Evolutionary conservation across 345 rosid genomes (phyloP).

Genomic region (Citrus hindsii): DNA sequence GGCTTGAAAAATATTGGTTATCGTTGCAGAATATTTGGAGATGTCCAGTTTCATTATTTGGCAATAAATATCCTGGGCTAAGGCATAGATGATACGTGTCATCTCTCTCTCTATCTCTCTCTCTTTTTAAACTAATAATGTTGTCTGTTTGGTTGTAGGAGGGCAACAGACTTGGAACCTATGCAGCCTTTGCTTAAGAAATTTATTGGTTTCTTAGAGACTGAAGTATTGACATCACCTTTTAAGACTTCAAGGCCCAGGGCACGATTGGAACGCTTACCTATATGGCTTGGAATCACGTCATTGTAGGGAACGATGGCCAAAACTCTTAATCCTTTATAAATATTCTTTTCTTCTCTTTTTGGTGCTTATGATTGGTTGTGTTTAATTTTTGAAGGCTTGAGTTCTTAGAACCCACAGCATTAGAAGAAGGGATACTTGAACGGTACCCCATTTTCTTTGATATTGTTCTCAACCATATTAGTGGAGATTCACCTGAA

Average conservation of each 20-base stretch:
- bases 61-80: background rate
- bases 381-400: slow-evolving; percentile 55
- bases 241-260: slow-evolving; percentile 66
- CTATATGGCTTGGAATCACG: slow-evolving; percentile 92
- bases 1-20: background rate
- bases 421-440: slow-evolving; percentile 90
- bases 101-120: too few relatives aligned
- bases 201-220: slow-evolving; percentile 72
- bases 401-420: slow-evolving; percentile 91
- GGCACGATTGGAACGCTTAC: slow-evolving; percentile 58
- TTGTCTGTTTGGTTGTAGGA: slow-evolving; percentile 44
- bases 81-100: background rate
- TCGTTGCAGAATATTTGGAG: background rate
- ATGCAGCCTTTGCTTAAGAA: slow-evolving; percentile 89
- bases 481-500: slow-evolving; percentile 82
- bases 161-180: slow-evolving; percentile 84
- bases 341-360: background rate
- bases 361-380: slow-evolving; percentile 11
- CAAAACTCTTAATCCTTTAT: slow-evolving; percentile 18
- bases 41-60: background rate
- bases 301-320: slow-evolving; percentile 64
- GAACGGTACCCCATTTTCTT: slow-evolving; percentile 93
- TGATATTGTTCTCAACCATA: slow-evolving; percentile 87
- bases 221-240: slow-evolving; percentile 62
- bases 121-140: background rate